Conservation (phyloP, 306 rosid species). For the Cotoneaster glaucophyllus region DNA sequence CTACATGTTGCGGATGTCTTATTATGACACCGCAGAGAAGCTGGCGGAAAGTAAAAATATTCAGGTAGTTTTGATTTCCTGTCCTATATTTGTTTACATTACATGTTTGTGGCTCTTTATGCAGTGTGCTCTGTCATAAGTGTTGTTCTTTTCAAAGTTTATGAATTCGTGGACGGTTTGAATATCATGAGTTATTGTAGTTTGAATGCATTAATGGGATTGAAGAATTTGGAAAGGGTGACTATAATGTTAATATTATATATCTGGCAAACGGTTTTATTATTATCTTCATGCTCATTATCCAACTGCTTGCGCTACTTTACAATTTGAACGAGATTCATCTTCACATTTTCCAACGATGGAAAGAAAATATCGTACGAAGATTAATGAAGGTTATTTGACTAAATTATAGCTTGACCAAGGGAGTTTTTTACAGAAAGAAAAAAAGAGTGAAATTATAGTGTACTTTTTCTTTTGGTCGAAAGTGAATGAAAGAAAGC, state of each 20-base stretch:
- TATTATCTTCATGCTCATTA: background rate
- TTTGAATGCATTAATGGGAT: background rate
- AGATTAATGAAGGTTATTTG: background rate
- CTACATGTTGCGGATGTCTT: conserved; percentile 95
- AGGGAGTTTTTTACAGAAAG: background rate
- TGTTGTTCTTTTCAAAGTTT: background rate
- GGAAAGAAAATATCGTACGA: background rate
- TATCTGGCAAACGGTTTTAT: background rate
- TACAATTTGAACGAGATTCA: background rate
- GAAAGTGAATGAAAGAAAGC: background rate
- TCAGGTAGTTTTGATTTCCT: conserved; percentile 39
- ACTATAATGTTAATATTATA: background rate
- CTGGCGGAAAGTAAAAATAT: conserved; percentile 70
- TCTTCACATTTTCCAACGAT: background rate
- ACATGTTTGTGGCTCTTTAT: background rate
- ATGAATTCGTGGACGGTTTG: background rate
- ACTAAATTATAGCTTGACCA: background rate
- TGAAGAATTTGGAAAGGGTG: background rate
- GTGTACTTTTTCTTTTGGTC: no score
- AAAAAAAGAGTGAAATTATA: background rate
- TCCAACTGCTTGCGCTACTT: no score
- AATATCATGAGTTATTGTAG: background rate
- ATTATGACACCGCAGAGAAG: conserved; percentile 72
- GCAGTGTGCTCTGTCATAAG: background rate
- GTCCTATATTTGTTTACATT: background rate